Evolutionary conservation across 768 basidiomycete genomes (phyloP).

Genomic region (Ramaria sp.): DNA sequence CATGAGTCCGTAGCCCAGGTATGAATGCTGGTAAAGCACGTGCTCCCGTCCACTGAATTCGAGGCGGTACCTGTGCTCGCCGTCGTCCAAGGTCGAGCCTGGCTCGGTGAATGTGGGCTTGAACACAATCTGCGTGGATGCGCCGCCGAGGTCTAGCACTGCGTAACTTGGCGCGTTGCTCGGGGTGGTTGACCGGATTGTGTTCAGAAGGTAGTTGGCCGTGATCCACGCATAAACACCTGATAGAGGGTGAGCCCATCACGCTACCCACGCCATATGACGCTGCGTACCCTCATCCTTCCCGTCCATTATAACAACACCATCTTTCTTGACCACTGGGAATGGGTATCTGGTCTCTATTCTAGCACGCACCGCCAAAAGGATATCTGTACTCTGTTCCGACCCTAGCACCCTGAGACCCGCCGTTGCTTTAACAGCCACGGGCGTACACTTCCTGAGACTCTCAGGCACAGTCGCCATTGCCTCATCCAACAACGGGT

Average conservation of each 20-base stretch:
- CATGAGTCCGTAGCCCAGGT: slow-evolving; percentile 95
- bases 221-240: slow-evolving; percentile 97
- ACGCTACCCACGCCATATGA: neutral
- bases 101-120: slow-evolving; percentile 57
- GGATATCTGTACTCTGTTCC: no score
- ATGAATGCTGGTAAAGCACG: slow-evolving; percentile 93
- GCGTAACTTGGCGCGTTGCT: slow-evolving; percentile 55
- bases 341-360: slow-evolving; percentile 51
- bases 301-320: slow-evolving; percentile 89
- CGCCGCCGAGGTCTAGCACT: slow-evolving; percentile 93
- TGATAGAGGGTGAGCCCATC: slow-evolving; percentile 6
- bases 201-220: slow-evolving; percentile 81
- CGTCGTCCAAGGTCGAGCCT: slow-evolving; percentile 42
- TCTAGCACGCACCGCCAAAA: no score
- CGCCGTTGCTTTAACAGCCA: no score
- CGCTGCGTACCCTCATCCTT: slow-evolving; percentile 63
- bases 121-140: slow-evolving; percentile 96
- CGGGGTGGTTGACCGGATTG: slow-evolving; percentile 48
- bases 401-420: no score
- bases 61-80: slow-evolving; percentile 88
- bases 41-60: slow-evolving; percentile 59
- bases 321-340: slow-evolving; percentile 43
- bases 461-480: slow-evolving; percentile 48
- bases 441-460: slow-evolving; percentile 21
- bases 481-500: slow-evolving; percentile 74